phyloP scores from a whole-genome alignment of 2,329 filamentous ascomycete genomes.

The Dryadomyces quercus-mongolicae region DNA sequence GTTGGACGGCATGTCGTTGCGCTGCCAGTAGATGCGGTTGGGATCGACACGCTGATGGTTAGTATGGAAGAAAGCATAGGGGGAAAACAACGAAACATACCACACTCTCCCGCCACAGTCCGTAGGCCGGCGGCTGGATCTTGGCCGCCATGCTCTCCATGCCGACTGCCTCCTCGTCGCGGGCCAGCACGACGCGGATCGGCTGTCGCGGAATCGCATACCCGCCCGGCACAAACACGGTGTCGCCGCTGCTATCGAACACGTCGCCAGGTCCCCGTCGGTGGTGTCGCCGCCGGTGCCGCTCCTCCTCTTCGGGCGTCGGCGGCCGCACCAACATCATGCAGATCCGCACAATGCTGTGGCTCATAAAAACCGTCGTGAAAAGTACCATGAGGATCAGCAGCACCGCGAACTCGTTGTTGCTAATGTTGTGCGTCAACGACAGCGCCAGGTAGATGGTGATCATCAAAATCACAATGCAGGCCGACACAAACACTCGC shows the following conservation, averaged over 20 bases:
- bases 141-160: conserved; percentile 43
- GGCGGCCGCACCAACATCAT: conserved; percentile 47
- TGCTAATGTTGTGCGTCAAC: conserved; percentile 49
- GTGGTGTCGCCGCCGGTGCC: conserved; percentile 11
- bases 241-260: conserved; percentile 14
- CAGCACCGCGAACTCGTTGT: conserved; percentile 65
- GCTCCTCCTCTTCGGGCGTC: conserved; percentile 19
- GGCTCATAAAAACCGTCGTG: conserved; percentile 68
- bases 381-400: conserved; percentile 67
- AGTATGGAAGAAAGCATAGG: neutral
- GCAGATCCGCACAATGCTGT: conserved; percentile 62
- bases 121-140: conserved; percentile 69
- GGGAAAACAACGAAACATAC: conserved; percentile 36
- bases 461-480: conserved; percentile 46
- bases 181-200: conserved; percentile 63
- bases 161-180: conserved; percentile 58
- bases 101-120: conserved; percentile 72
- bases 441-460: conserved; percentile 60
- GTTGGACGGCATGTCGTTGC: conserved; percentile 34
- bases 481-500: conserved; percentile 52
- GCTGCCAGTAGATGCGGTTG: conserved; percentile 69
- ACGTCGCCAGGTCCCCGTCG: conserved; percentile 12
- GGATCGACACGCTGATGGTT: conserved; percentile 59
- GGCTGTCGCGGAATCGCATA: conserved; percentile 61
- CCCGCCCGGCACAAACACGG: conserved; percentile 41